A percentile compares a stretch with the other conserved stretches of the same genome.
These are phyloP conservation scores for Amesomyces nigricolor DNA, from an alignment of 2,329 filamentous ascomycete genomes.

Conservation along the genomic window DNA sequence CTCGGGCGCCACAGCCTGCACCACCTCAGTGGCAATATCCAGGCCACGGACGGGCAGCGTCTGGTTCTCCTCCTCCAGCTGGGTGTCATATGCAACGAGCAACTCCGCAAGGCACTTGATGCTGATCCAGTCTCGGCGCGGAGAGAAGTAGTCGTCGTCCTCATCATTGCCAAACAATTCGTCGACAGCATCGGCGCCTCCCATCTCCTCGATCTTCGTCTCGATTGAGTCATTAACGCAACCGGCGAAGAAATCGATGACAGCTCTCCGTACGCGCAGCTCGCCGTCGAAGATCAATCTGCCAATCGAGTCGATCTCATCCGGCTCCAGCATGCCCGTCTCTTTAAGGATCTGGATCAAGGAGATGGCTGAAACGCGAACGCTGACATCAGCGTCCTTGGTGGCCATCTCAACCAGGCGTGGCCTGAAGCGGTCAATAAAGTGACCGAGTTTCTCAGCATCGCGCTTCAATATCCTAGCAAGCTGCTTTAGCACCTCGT, in stretches of 20 bases:
- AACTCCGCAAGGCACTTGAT: conserved; percentile 86
- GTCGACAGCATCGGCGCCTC: conserved; percentile 69
- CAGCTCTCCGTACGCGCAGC: conserved; percentile 75
- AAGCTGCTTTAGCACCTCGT: conserved; percentile 83
- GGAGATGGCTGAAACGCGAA: conserved; percentile 74
- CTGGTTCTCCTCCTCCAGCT: conserved; percentile 53
- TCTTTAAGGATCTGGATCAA: conserved; percentile 77
- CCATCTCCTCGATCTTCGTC: conserved; percentile 74
- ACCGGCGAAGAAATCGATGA: conserved; percentile 84
- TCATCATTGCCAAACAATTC: conserved; percentile 66
- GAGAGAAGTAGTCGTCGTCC: conserved; percentile 71
- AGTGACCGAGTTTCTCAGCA: conserved; percentile 78
- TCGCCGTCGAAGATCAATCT: conserved; percentile 87
- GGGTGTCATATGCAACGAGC: conserved; percentile 72
- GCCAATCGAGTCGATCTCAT: conserved; percentile 84
- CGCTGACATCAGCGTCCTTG: conserved; percentile 71
- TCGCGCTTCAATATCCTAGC: conserved; percentile 72
- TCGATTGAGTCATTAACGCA: conserved; percentile 80
- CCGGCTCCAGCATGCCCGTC: conserved; percentile 80
- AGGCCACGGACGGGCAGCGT: conserved; percentile 41
- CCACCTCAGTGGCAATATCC: conserved; percentile 47
- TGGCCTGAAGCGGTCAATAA: conserved; percentile 84
- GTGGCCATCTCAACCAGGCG: conserved; percentile 91
- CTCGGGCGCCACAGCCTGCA: conserved; percentile 63
- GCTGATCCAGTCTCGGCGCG: conserved; percentile 80